Evolutionary conservation across 2,329 filamentous ascomycete species (phyloP).

Genomic region (Ceratocystis diversiconidia): DNA sequence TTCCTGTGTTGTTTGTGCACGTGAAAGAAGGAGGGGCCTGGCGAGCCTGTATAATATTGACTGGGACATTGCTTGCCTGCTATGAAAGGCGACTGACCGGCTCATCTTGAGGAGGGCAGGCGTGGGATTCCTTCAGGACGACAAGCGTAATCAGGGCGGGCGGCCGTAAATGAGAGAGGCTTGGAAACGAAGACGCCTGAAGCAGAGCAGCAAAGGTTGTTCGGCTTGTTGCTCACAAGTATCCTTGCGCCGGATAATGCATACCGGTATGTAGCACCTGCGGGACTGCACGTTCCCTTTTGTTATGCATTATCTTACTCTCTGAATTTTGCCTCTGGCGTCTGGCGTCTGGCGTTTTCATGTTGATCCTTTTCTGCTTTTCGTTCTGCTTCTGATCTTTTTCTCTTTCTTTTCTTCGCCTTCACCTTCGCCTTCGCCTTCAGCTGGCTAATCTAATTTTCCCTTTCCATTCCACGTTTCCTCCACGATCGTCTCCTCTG

Average conservation of each 20-base stretch:
- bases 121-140: too few relatives aligned
- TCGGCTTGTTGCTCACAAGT: neutral
- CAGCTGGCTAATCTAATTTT: too few relatives aligned
- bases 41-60: too few relatives aligned
- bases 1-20: neutral
- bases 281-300: neutral
- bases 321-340: neutral
- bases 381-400: neutral
- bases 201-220: neutral
- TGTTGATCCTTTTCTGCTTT: neutral
- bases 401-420: neutral
- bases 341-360: neutral
- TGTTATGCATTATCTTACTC: neutral
- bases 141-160: too few relatives aligned
- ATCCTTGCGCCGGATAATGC: neutral
- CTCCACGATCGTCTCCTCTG: too few relatives aligned
- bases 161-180: too few relatives aligned
- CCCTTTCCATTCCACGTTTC: too few relatives aligned
- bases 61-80: too few relatives aligned
- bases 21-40: neutral
- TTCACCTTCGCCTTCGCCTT: neutral
- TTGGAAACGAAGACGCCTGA: too few relatives aligned
- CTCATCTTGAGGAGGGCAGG: too few relatives aligned
- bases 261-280: neutral
- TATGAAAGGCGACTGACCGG: too few relatives aligned